phyloP scores from a whole-genome alignment of 176 grass and related monocot species.

The Cymbopogon citratus region DNA sequence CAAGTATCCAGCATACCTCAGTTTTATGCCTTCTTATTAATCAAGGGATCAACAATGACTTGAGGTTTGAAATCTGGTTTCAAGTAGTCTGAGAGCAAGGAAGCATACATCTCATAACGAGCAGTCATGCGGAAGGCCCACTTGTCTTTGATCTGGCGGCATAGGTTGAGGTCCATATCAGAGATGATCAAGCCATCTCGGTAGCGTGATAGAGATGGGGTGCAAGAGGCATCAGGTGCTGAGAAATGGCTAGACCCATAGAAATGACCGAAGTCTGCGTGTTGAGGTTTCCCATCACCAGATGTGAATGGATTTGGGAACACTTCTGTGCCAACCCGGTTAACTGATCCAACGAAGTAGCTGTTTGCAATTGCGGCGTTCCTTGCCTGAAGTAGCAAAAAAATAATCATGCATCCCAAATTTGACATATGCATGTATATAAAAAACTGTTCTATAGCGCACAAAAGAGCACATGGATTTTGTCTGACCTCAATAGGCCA shows the following conservation, averaged over 20 bases:
- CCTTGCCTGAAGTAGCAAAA: slow-evolving; percentile 51
- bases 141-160: slow-evolving; percentile 95
- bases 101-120: slow-evolving; percentile 73
- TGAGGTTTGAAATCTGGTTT: slow-evolving; percentile 74
- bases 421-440: not conserved
- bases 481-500: slow-evolving; percentile 90
- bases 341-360: slow-evolving; percentile 88
- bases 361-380: slow-evolving; percentile 94
- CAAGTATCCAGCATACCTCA: not conserved
- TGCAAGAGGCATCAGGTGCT: slow-evolving; percentile 83
- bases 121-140: slow-evolving; percentile 97
- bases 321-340: slow-evolving; percentile 80
- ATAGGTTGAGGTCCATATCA: slow-evolving; percentile 95
- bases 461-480: slow-evolving; percentile 3
- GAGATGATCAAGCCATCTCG: slow-evolving; percentile 80
- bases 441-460: not conserved
- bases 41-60: slow-evolving; percentile 60
- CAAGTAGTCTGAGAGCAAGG: slow-evolving; percentile 68
- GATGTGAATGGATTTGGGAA: slow-evolving; percentile 96
- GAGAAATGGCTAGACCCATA: slow-evolving; percentile 96
- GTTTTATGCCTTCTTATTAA: slow-evolving; percentile 48
- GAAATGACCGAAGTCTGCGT: slow-evolving; percentile 83
- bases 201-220: slow-evolving; percentile 77
- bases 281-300: slow-evolving; percentile 86
- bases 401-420: not conserved